Evolutionary conservation across 345 rosid species (phyloP).

Genomic region (Euphorbia lathyris): DNA sequence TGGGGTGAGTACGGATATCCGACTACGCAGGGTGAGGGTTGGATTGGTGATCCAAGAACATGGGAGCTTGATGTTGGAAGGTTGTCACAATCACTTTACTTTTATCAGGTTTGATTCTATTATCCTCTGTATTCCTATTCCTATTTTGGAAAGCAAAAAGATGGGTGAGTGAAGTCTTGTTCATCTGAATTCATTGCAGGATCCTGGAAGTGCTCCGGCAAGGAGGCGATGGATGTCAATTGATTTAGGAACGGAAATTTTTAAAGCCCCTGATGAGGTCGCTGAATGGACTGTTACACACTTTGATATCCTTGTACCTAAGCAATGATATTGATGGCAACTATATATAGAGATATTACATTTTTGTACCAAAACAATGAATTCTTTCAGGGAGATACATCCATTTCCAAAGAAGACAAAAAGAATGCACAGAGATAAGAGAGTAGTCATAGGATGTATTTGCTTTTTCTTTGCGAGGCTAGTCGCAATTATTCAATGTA

Average conservation of each 20-base stretch:
- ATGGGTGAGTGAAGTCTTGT: background rate
- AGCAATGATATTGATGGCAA: background rate
- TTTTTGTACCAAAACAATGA: background rate
- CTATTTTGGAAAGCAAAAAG: background rate
- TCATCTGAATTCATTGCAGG: background rate
- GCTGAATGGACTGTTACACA: constrained; percentile 29
- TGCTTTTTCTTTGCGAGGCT: background rate
- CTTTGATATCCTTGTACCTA: constrained; percentile 20
- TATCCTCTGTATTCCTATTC: background rate
- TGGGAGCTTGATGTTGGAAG: constrained; percentile 33
- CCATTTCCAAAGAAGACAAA: background rate
- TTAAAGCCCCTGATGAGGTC: constrained; percentile 16
- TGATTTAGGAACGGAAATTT: constrained; percentile 28
- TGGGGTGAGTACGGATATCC: constrained; percentile 35
- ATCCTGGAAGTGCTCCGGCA: constrained; percentile 19
- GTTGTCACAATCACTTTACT: constrained; percentile 26
- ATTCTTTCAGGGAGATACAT: background rate
- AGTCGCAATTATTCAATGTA: no score
- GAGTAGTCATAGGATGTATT: background rate
- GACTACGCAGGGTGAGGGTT: constrained; percentile 24
- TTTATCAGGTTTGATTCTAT: constrained; percentile 22
- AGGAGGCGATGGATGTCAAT: constrained; percentile 28
- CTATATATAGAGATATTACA: background rate
- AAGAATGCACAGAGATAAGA: background rate
- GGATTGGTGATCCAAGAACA: constrained; percentile 29